Percentiles rank a stretch among this genome's conserved stretches.
Conservation (phyloP, 441 rosid species). For the Bocquillonia castaneifolia region DNA sequence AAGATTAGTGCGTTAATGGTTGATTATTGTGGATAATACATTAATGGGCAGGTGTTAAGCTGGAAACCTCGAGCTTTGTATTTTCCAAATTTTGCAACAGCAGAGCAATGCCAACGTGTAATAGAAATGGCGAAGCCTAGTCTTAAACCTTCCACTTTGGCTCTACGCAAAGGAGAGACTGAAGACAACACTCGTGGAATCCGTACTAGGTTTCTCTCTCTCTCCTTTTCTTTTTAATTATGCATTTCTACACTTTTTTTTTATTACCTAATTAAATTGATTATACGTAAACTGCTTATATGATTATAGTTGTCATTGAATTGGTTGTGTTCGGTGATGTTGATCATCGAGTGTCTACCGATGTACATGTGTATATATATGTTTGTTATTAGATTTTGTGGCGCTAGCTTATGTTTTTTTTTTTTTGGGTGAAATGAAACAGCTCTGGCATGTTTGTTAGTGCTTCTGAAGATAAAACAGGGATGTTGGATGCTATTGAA, state of each 20-base stretch:
- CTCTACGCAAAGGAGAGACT: constrained; percentile 53
- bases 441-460: constrained; percentile 54
- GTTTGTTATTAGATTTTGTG: neutral
- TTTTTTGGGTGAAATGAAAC: constrained; percentile 21
- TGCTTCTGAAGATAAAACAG: constrained; percentile 45
- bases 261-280: too few species aligned
- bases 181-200: constrained; percentile 35
- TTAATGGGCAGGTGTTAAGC: constrained; percentile 48
- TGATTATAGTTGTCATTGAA: too few species aligned
- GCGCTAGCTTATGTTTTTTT: constrained; percentile 2
- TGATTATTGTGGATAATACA: neutral
- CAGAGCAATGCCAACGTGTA: constrained; percentile 51
- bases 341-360: too few species aligned
- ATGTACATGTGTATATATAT: too few species aligned
- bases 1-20: too few species aligned
- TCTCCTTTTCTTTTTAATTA: neutral
- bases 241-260: too few species aligned
- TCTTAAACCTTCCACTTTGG: constrained; percentile 53
- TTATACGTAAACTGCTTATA: too few species aligned
- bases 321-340: too few species aligned
- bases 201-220: constrained; percentile 54
- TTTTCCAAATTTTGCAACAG: constrained; percentile 52
- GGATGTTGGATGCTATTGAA: constrained; percentile 49
- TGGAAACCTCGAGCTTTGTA: constrained; percentile 63
- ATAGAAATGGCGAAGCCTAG: constrained; percentile 41